These are phyloP conservation scores for Phaeosphaeriaceae sp. DNA, from an alignment of 2,329 filamentous ascomycete species.

Conservation along the genomic window DNA sequence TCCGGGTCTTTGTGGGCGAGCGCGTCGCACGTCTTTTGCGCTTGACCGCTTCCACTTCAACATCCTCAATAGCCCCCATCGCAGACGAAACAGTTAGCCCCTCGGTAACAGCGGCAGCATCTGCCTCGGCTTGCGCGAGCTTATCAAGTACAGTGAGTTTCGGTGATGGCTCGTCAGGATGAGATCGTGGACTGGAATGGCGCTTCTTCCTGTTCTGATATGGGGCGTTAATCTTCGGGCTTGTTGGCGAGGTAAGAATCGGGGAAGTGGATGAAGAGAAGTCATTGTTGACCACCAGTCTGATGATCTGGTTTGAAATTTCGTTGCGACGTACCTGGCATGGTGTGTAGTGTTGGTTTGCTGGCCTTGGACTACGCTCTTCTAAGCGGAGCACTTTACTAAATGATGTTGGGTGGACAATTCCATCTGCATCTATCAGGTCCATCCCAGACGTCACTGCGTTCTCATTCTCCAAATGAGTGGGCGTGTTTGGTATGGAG, in stretches of 20 bases:
- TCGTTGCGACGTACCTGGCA: slow-evolving; percentile 47
- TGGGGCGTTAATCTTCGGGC: no score
- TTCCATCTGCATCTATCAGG: slow-evolving; percentile 27
- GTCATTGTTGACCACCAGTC: no score
- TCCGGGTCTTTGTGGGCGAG: slow-evolving; percentile 53
- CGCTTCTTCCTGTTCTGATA: slow-evolving; percentile 48
- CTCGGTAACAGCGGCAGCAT: slow-evolving; percentile 48
- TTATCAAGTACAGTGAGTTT: slow-evolving; percentile 56
- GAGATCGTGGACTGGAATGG: slow-evolving; percentile 45
- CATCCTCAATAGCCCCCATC: slow-evolving; percentile 20
- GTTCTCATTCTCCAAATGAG: slow-evolving; percentile 41
- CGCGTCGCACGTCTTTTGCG: slow-evolving; percentile 31
- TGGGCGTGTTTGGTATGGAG: slow-evolving; percentile 43
- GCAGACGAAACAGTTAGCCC: slow-evolving; percentile 14
- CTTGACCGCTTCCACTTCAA: slow-evolving; percentile 26
- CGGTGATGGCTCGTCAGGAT: slow-evolving; percentile 47
- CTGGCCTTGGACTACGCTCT: slow-evolving; percentile 26
- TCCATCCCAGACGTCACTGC: slow-evolving; percentile 37
- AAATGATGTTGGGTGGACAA: slow-evolving; percentile 22
- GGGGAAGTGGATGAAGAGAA: slow-evolving; percentile 29
- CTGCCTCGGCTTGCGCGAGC: slow-evolving; percentile 51
- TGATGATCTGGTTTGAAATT: slow-evolving; percentile 28
- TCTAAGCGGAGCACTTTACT: slow-evolving; percentile 21
- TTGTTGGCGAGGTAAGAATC: slow-evolving; percentile 10
- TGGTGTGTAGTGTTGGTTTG: slow-evolving; percentile 37